phyloP scores from a whole-genome alignment of 805 yeast species.

The Yamadazyma kitorensis region DNA sequence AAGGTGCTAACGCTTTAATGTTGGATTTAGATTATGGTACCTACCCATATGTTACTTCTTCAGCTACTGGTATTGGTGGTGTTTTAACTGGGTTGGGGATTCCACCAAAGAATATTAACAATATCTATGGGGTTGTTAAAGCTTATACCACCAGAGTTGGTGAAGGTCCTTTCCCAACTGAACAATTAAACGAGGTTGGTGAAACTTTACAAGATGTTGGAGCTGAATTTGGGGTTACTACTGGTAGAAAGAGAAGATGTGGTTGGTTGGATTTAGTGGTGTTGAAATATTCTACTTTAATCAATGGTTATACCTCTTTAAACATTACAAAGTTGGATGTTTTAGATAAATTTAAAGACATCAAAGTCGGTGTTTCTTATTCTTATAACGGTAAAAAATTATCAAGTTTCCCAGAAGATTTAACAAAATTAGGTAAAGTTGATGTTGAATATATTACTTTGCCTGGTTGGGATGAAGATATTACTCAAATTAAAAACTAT shows the following conservation, averaged over 20 bases:
- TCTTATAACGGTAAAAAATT: constrained; percentile 72
- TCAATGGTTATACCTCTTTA: constrained; percentile 92
- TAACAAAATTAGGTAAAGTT: constrained; percentile 75
- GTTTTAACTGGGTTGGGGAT: constrained; percentile 94
- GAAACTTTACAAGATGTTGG: constrained; percentile 87
- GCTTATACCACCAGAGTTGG: constrained; percentile 99
- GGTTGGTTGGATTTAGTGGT: constrained; percentile 99
- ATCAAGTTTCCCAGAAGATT: constrained; percentile 89
- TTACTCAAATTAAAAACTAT: constrained; percentile 65
- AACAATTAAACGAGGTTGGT: constrained; percentile 85
- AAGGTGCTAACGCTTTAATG: constrained; percentile 98
- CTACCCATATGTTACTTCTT: constrained; percentile 94
- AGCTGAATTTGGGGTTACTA: constrained; percentile 96
- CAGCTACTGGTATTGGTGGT: constrained; percentile 96
- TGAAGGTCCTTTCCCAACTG: constrained; percentile 99
- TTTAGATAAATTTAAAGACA: constrained; percentile 83
- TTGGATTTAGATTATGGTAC: constrained; percentile 97
- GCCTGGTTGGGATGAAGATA: constrained; percentile 92
- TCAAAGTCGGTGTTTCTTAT: constrained; percentile 85
- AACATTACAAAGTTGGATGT: constrained; percentile 97
- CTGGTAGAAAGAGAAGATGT: constrained; percentile 98
- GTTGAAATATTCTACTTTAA: constrained; percentile 81
- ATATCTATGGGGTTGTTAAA: constrained; percentile 93
- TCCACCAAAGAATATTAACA: constrained; percentile 81
- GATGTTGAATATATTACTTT: constrained; percentile 89